phyloP scores from a whole-genome alignment of 805 yeast species.

The Naumovozyma castellii region DNA sequence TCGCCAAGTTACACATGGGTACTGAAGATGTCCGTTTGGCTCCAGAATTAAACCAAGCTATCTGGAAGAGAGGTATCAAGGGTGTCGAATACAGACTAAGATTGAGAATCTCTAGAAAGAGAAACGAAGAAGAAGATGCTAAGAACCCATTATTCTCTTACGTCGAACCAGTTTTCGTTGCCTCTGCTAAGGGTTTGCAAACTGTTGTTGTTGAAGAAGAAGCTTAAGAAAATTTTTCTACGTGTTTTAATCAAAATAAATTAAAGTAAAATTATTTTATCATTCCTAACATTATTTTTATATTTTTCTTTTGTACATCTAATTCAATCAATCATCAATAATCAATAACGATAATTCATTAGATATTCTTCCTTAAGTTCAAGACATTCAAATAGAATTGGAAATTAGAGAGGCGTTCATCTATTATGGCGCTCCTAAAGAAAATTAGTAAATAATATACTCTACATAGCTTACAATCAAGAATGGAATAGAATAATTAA shows the following conservation, averaged over 20 bases:
- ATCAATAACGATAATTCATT: no score
- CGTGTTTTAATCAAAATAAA: constrained; percentile 1
- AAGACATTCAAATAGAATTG: no score
- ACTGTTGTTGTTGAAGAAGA: constrained; percentile 93
- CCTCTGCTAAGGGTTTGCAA: constrained; percentile 93
- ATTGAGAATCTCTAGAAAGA: constrained; percentile 97
- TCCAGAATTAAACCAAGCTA: constrained; percentile 95
- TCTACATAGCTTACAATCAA: not conserved
- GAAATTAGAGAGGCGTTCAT: no score
- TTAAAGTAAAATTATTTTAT: not conserved
- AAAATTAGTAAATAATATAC: no score
- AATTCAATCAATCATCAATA: not conserved
- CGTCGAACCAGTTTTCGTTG: constrained; percentile 94
- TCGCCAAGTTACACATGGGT: constrained; percentile 98
- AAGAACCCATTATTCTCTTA: constrained; percentile 94
- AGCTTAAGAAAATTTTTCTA: constrained; percentile 23
- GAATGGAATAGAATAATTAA: no score
- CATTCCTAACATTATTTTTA: not conserved
- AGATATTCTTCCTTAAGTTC: no score
- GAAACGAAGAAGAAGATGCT: constrained; percentile 99
- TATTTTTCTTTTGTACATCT: not conserved
- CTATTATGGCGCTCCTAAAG: no score
- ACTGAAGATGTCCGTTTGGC: constrained; percentile 98
- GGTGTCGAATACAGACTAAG: constrained; percentile 98
- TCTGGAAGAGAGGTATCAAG: constrained; percentile 99